Evolutionary conservation across 371 early-diverging fungal genomes (phyloP).

Genomic region (Furculomyces boomerangus): DNA sequence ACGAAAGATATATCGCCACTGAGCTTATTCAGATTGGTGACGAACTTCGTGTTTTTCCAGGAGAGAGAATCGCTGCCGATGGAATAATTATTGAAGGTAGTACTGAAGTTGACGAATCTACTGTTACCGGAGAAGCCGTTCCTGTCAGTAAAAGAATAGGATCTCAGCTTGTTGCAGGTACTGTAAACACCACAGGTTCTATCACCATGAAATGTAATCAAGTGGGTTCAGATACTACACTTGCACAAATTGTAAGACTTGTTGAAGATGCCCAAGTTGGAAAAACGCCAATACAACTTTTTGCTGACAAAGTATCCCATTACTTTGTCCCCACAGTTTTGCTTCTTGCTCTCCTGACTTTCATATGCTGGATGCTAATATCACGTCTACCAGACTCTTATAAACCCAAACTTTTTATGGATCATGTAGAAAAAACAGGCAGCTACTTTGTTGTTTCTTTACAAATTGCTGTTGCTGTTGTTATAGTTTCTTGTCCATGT

Average conservation of each 20-base stretch:
- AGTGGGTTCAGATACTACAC: constrained; percentile 63
- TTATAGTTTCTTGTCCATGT: constrained; percentile 95
- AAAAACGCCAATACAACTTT: constrained; percentile 60
- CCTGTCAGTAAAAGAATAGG: constrained; percentile 63
- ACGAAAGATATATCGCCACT: constrained; percentile 57
- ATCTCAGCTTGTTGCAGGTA: constrained; percentile 70
- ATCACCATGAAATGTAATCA: constrained; percentile 40
- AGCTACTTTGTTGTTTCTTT: constrained; percentile 64
- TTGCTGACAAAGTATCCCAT: constrained; percentile 57
- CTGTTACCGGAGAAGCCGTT: constrained; percentile 94
- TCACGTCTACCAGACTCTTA: constrained; percentile 31
- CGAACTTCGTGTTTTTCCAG: constrained; percentile 68
- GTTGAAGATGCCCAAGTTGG: constrained; percentile 44
- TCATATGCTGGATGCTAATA: constrained; percentile 57
- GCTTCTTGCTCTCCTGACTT: constrained; percentile 43
- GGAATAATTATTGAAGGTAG: constrained; percentile 68
- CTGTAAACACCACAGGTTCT: constrained; percentile 70
- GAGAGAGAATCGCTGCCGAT: constrained; percentile 88
- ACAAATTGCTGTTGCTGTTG: constrained; percentile 79
- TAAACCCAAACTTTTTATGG: constrained; percentile 29
- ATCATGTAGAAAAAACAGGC: constrained; percentile 30
- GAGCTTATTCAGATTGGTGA: constrained; percentile 77
- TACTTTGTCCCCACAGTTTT: constrained; percentile 84
- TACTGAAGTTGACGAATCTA: constrained; percentile 87
- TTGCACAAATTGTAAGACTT: constrained; percentile 79